Evolutionary conservation across 2,329 filamentous ascomycete genomes (phyloP).

Genomic region (Mycocentrospora acerina): DNA sequence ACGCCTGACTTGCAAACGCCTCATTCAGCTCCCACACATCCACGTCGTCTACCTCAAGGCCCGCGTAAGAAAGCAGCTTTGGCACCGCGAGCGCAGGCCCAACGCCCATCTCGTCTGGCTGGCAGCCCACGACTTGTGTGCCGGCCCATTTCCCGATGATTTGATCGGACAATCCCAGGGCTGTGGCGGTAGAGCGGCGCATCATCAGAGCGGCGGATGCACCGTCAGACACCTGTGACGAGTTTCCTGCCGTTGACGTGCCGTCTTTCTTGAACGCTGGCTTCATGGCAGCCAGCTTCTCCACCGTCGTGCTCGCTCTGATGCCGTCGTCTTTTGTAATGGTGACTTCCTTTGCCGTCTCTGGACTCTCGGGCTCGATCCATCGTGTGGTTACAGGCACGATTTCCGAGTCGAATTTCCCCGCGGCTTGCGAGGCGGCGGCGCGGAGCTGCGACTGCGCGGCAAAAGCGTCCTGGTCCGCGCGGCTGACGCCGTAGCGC

Average conservation of each 20-base stretch:
- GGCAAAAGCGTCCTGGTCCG: conserved; percentile 82
- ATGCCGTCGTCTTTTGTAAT: conserved; percentile 84
- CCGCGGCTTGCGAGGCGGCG: conserved; percentile 65
- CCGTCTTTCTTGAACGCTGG: conserved; percentile 79
- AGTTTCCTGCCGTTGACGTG: conserved; percentile 81
- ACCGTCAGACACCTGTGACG: conserved; percentile 82
- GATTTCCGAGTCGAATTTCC: conserved; percentile 76
- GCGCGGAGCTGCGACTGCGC: conserved; percentile 74
- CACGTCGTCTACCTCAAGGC: conserved; percentile 68
- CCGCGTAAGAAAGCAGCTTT: conserved; percentile 70
- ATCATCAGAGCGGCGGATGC: conserved; percentile 83
- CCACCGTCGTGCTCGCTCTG: conserved; percentile 64
- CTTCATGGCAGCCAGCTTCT: conserved; percentile 77
- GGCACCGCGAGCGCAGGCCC: conserved; percentile 86
- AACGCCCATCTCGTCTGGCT: conserved; percentile 91
- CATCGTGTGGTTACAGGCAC: conserved; percentile 74
- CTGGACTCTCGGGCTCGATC: conserved; percentile 60
- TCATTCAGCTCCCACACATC: conserved; percentile 94
- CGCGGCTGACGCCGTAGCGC: conserved; percentile 70
- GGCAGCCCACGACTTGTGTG: conserved; percentile 73
- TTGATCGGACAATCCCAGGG: conserved; percentile 65
- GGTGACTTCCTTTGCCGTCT: conserved; percentile 59
- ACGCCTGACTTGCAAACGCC: conserved; percentile 64
- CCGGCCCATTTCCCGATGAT: conserved; percentile 85
- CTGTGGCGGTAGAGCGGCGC: conserved; percentile 75